phyloP scores from a whole-genome alignment of 176 grass and related monocot genomes.

The Aegilops sharonensis region DNA sequence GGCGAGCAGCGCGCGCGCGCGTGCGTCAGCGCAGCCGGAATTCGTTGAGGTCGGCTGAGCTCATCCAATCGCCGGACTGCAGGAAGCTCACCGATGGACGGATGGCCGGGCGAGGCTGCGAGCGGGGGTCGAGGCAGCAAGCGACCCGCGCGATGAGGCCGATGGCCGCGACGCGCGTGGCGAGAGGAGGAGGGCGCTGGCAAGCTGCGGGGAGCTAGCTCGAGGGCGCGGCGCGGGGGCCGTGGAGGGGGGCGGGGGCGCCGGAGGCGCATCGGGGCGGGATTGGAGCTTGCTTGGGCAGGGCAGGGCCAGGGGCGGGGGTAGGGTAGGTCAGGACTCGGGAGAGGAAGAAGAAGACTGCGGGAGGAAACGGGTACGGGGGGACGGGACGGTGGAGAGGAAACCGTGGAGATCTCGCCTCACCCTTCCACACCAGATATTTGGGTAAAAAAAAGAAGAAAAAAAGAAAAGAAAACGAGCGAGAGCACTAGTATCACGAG shows the following conservation, averaged over 20 bases:
- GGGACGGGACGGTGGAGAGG: conserved; percentile 12
- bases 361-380: not conserved
- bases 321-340: conserved; percentile 15
- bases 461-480: too few relatives aligned
- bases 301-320: too few relatives aligned
- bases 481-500: too few relatives aligned
- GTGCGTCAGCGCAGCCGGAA: not conserved
- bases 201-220: not conserved
- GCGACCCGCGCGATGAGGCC: not conserved
- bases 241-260: not conserved
- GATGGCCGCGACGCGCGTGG: not conserved
- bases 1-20: not conserved
- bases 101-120: too few relatives aligned
- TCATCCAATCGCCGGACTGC: not conserved
- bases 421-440: not conserved
- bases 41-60: not conserved
- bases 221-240: not conserved
- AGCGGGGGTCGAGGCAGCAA: not conserved
- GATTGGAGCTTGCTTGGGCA: not conserved
- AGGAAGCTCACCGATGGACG: not conserved
- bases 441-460: not conserved
- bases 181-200: not conserved
- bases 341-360: conserved; percentile 19
- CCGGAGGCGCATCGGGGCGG: not conserved
- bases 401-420: conserved; percentile 15